Evolutionary conservation across 2,329 filamentous ascomycete genomes (phyloP).

Genomic region (Pseudovirgaria hyperparasitica): DNA sequence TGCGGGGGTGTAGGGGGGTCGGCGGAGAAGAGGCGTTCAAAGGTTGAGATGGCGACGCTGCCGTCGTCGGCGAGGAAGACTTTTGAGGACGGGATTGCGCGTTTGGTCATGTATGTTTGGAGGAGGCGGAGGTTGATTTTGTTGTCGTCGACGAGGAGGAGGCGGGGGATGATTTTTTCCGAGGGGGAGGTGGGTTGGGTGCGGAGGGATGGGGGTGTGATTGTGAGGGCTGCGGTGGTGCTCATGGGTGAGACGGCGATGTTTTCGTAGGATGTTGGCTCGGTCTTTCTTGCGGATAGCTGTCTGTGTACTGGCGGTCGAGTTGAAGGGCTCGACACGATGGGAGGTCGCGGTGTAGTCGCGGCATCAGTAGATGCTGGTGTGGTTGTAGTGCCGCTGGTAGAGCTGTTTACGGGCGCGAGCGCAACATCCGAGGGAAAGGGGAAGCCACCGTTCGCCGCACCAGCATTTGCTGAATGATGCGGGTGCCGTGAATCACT

Average conservation of each 20-base stretch:
- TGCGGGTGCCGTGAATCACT: no score
- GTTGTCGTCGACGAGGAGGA: constrained; percentile 8
- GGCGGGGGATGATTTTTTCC: constrained; percentile 3
- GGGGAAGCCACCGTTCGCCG: no score
- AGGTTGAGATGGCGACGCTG: constrained; percentile 24
- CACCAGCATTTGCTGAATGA: no score
- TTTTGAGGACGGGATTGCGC: constrained; percentile 7
- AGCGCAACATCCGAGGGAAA: no score
- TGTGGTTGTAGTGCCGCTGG: no score
- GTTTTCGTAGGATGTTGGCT: no score
- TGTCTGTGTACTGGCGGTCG: no score
- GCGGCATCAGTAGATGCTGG: no score
- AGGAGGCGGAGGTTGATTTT: constrained; percentile 40
- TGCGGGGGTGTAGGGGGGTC: constrained; percentile 10
- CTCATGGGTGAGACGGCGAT: not conserved
- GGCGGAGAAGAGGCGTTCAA: constrained; percentile 13
- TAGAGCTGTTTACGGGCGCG: no score
- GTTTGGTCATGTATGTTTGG: constrained; percentile 23
- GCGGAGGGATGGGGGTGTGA: not conserved
- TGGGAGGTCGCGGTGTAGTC: no score
- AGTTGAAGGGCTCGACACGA: no score
- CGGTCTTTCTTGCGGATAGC: no score
- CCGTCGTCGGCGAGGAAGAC: constrained; percentile 27
- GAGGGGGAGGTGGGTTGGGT: constrained; percentile 1
- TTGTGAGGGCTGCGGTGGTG: not conserved